A percentile compares a stretch with the other conserved stretches of the same genome.
Evolutionary conservation across 2,329 filamentous ascomycete genomes (phyloP).

Genomic region (Alternaria brassicicola): DNA sequence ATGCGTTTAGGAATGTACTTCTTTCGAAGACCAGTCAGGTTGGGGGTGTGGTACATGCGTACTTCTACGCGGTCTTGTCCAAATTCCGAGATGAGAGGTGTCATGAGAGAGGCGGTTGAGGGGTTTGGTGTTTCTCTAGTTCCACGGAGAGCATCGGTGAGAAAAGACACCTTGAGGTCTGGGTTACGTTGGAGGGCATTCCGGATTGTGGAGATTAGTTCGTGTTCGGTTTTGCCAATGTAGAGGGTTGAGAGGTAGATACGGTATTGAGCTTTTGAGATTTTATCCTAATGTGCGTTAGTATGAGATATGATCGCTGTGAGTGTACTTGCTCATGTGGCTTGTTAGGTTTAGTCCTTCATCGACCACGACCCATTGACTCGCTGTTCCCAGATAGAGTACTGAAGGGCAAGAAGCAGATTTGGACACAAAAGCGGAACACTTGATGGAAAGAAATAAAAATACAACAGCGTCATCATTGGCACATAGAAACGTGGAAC

Average conservation of each 20-base stretch:
- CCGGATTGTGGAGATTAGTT: conserved; percentile 80
- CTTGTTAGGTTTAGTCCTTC: neutral
- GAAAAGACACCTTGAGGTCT: conserved; percentile 79
- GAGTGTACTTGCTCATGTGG: neutral
- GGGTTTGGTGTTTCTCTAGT: conserved; percentile 86
- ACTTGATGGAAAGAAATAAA: neutral
- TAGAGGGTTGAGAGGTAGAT: conserved; percentile 97
- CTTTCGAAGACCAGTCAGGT: conserved; percentile 86
- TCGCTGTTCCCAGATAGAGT: neutral
- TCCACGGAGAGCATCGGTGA: conserved; percentile 89
- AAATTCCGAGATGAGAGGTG: conserved; percentile 82
- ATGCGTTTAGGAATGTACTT: conserved; percentile 83
- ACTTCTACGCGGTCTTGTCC: conserved; percentile 85
- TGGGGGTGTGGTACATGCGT: conserved; percentile 97
- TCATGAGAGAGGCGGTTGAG: conserved; percentile 87
- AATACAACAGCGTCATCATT: neutral
- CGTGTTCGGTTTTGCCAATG: conserved; percentile 90
- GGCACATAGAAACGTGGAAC: neutral
- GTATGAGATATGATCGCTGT: neutral
- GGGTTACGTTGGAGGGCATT: conserved; percentile 77
- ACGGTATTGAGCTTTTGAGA: conserved; percentile 74
- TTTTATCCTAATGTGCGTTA: conserved; percentile 62
- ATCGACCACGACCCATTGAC: neutral
- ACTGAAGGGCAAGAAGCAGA: neutral
- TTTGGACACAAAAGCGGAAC: neutral